A percentile compares a stretch with the other conserved stretches of the same genome.
Evolutionary conservation across 2,329 filamentous ascomycete genomes (phyloP).

Genomic region (Colletotrichum cuscutae): DNA sequence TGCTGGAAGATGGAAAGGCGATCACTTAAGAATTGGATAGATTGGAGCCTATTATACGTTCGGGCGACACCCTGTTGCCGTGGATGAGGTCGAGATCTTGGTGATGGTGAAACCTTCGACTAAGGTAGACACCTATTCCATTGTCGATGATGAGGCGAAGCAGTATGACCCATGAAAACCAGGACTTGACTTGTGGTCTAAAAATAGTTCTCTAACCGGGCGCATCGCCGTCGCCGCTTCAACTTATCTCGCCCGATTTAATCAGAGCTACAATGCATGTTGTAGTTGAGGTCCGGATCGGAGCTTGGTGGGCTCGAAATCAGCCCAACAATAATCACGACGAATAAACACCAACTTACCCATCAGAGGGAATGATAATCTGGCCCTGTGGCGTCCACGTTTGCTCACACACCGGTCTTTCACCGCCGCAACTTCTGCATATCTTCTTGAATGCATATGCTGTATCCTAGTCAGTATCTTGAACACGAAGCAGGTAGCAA

Average conservation of each 20-base stretch:
- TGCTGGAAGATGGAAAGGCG: too few relatives aligned
- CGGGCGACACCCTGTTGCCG: rapidly evolving
- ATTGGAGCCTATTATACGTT: too few relatives aligned
- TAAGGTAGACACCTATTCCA: too few relatives aligned
- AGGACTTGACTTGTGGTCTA: too few relatives aligned
- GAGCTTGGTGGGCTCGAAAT: background rate
- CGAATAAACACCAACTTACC: background rate
- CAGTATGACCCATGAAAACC: too few relatives aligned
- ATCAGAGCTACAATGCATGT: background rate
- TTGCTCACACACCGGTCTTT: background rate
- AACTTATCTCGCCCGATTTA: background rate
- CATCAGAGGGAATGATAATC: background rate
- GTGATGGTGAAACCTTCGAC: too few relatives aligned
- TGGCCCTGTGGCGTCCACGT: background rate
- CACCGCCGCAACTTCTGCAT: background rate
- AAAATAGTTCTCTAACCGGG: background rate
- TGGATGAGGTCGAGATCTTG: too few relatives aligned
- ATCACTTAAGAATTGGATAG: too few relatives aligned
- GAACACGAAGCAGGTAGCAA: background rate
- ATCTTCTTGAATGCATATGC: background rate
- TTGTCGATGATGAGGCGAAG: too few relatives aligned
- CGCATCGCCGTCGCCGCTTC: background rate
- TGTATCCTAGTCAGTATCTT: background rate
- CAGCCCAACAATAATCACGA: background rate
- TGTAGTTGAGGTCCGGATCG: background rate